Evolutionary conservation across 805 yeast species (phyloP), one percentile per base, ranked within the genome.

Genomic region (Kluyveromyces aestuarii): DNA sequence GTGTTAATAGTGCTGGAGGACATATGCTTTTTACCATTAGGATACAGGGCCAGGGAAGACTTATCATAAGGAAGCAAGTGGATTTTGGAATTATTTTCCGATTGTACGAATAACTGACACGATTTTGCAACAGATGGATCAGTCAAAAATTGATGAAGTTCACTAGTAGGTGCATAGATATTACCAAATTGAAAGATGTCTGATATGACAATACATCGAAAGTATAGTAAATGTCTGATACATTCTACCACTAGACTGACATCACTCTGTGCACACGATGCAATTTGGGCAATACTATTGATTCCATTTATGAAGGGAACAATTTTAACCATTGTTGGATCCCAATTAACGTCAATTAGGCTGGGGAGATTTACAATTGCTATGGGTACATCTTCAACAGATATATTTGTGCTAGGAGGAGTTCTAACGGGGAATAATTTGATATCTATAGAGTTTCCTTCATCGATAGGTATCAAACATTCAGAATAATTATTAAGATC

Each of bases 401-500:
- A 73, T 19, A 93, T 70, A 44, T 78, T 78, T 0, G 90, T 83
- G 2, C 89, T 80, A 0, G 91, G 96, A 1, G 90, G 86, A 11
- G 85, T 84, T 36, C 84, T 70, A n/a, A 87, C 72, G 0, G 98
- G 98, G 58, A 93, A 87, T n/a, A 93, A 70, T 61, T 95, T 93
- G 60, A 95, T 88, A 66, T 93, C 96, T 27, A 93, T 84, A 2
- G 93, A 82, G 61, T 87, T 93, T 30, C 95, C 83, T 21, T 81
- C 82, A 60, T 91, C 96, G 35, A 93, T 80, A 0, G 97, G 96
- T 30, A 93, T 91, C 63, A 89, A 78, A 67, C 99, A 93, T 64
- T 93, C 99, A 0, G 96, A 87, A 67, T 90, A 95, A 62, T 87
- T 88, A 67, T 93, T 95, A 55, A 93, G 72, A 64, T 93, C 99